Evolutionary conservation across 805 yeast species (phyloP).

Genomic region (Saturnispora zaruensis): DNA sequence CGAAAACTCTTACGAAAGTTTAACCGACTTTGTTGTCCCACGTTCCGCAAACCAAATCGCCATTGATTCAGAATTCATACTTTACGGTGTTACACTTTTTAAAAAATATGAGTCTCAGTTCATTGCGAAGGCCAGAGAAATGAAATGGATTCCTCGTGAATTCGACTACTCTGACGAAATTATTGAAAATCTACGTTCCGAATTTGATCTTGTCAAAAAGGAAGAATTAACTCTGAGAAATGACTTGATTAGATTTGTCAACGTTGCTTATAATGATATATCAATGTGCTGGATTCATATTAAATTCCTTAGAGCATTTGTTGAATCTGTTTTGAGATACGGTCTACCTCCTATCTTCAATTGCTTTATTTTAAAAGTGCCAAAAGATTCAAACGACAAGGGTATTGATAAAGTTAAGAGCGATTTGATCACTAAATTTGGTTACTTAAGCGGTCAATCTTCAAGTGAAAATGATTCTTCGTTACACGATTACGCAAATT

Average conservation of each 20-base stretch:
- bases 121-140: slow-evolving; percentile 64
- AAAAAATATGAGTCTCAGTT: slow-evolving; percentile 71
- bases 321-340: slow-evolving; percentile 89
- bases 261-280: slow-evolving; percentile 85
- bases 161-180: slow-evolving; percentile 75
- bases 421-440: slow-evolving; percentile 66
- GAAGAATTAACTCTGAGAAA: slow-evolving; percentile 64
- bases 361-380: slow-evolving; percentile 36
- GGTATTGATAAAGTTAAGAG: slow-evolving; percentile 50
- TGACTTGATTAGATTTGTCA: slow-evolving; percentile 74
- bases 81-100: slow-evolving; percentile 78
- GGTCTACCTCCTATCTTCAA: slow-evolving; percentile 93
- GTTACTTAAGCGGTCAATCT: slow-evolving; percentile 88
- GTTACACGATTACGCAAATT: slow-evolving; percentile 78
- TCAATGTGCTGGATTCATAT: slow-evolving; percentile 84
- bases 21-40: slow-evolving; percentile 81
- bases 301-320: slow-evolving; percentile 78
- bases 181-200: slow-evolving; percentile 64
- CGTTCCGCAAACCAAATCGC: slow-evolving; percentile 69
- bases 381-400: slow-evolving; percentile 26
- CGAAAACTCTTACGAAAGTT: slow-evolving; percentile 61
- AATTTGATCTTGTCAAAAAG: slow-evolving; percentile 66
- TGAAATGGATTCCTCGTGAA: slow-evolving; percentile 88
- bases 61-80: slow-evolving; percentile 61
- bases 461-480: slow-evolving; percentile 50